These are phyloP conservation scores for Aspergillus hortae DNA, from an alignment of 2,329 filamentous ascomycete species.

Conservation along the genomic window DNA sequence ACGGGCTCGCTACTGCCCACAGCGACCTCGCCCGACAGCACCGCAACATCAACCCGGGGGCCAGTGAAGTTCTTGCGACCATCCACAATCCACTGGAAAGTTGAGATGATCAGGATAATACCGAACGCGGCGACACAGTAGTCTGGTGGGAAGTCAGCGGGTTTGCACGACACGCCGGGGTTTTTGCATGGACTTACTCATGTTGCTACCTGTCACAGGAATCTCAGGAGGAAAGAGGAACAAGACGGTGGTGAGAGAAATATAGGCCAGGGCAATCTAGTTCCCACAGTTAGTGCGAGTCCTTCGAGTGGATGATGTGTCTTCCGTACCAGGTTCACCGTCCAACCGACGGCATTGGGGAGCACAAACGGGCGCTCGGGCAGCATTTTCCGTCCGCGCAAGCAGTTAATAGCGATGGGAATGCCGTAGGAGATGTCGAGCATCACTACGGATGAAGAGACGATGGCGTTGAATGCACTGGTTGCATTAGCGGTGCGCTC, in stretches of 20 bases:
- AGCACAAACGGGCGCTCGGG: constrained; percentile 60
- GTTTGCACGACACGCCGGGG: background rate
- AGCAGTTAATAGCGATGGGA: constrained; percentile 65
- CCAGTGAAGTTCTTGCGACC: constrained; percentile 60
- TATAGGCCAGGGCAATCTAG: constrained; percentile 58
- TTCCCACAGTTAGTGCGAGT: background rate
- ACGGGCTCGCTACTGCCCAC: background rate
- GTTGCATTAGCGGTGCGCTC: no score
- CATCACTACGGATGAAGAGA: constrained; percentile 67
- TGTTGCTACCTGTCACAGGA: constrained; percentile 62
- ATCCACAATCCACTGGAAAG: constrained; percentile 58
- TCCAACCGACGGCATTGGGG: constrained; percentile 55
- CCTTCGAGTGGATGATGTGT: background rate
- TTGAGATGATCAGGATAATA: constrained; percentile 55
- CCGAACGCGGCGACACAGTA: constrained; percentile 53
- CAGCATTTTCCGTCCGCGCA: constrained; percentile 63
- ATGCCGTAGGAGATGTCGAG: constrained; percentile 72
- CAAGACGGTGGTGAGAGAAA: constrained; percentile 67
- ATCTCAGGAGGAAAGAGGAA: constrained; percentile 70
- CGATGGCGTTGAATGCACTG: constrained; percentile 68
- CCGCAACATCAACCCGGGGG: constrained; percentile 45
- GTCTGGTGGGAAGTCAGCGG: constrained; percentile 22
- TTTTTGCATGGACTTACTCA: constrained; percentile 53
- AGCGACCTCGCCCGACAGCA: constrained; percentile 22
- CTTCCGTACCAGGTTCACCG: constrained; percentile 52